Evolutionary conservation across 73 alveolate species (phyloP).

Genomic region (Paramecium primaurelia): DNA sequence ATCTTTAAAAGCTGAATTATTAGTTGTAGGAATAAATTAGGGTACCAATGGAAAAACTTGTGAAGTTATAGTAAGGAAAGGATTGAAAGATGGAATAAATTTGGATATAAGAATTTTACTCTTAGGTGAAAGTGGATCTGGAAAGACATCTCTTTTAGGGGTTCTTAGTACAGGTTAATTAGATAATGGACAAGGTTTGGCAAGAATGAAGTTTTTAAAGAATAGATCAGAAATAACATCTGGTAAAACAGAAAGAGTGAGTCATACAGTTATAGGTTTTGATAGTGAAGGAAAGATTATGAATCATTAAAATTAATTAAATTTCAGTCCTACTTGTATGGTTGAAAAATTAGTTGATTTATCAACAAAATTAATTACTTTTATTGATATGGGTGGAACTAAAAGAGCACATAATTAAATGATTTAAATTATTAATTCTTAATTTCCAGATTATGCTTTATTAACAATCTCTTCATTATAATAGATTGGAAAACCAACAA

Average conservation of each 20-base stretch:
- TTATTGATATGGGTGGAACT: slow-evolving; percentile 96
- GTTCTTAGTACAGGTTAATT: slow-evolving; percentile 81
- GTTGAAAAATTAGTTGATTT: not conserved
- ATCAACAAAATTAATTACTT: slow-evolving; percentile 64
- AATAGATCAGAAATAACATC: slow-evolving; percentile 84
- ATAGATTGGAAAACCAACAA: slow-evolving; percentile 71
- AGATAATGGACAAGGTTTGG: slow-evolving; percentile 94
- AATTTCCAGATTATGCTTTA: slow-evolving; percentile 87
- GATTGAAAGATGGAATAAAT: slow-evolving; percentile 75
- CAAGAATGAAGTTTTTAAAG: slow-evolving; percentile 82
- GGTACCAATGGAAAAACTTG: slow-evolving; percentile 87
- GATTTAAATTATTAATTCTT: slow-evolving; percentile 79
- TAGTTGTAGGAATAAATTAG: slow-evolving; percentile 64
- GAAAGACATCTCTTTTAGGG: slow-evolving; percentile 85
- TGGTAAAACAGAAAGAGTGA: slow-evolving; percentile 90
- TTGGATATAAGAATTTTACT: slow-evolving; percentile 84
- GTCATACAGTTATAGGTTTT: slow-evolving; percentile 91
- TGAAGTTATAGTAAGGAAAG: slow-evolving; percentile 85
- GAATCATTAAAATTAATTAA: slow-evolving; percentile 60
- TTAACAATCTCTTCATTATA: slow-evolving; percentile 79
- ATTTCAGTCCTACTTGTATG: slow-evolving; percentile 20
- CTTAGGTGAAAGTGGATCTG: slow-evolving; percentile 89
- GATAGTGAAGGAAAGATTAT: slow-evolving; percentile 92
- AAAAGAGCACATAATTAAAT: slow-evolving; percentile 88
- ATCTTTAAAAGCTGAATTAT: slow-evolving; percentile 75